Evolutionary conservation across 2,329 filamentous ascomycete genomes (phyloP), one percentile per base, ranked within the genome.

Genomic region (Pyrenophora graminea): DNA sequence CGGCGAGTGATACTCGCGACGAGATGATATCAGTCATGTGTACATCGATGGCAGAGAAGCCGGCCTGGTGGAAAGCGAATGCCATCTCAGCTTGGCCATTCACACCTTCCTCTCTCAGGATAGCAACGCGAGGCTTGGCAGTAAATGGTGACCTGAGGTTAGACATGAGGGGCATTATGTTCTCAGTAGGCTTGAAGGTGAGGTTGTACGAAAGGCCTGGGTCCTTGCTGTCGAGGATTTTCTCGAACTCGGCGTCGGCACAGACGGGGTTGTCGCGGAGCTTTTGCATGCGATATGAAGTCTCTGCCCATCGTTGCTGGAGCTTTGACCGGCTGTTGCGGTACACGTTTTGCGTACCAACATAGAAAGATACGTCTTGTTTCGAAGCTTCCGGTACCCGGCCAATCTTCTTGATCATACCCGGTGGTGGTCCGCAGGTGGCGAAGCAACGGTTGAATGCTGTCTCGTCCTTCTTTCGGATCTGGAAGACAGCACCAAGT

Each of bases 21-120:
- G 90, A 85, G 48, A 97, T 86, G 41, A 88, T 81, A 65, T 97
- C 93, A 3, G 89, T 94, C 94, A 99, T 97, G 80, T 97, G 93
- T 1, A 97, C 88, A 68, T 99, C 93, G 39, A 97, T 84, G 12
- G 92, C 85, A 42, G 91, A 87, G 77, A 97, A 97, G 32, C 93
- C 93, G 37, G 94, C 93, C 31, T 86, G 86, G 59, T 88, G 86
- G 81, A 97, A 97, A 41, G 92, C 91, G 68, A 96, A 97, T 1
- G 94, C 94, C 90, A 99, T 96, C 74, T 99, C 94, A n/a, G 91
- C 87, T 66, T 97, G 85, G 36, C 92, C 90, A 76, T 99, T 97
- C 61, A 96, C 90, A 71, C 94, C 94, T 73, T 97, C 91, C 74
- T 97, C 94, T 68, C 94, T 84, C 18, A 99, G 85, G 63, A 99